Base-by-base conservation (phyloP, 176 grass and related monocot genomes). In the Bolboschoenus planiculmis region DNA sequence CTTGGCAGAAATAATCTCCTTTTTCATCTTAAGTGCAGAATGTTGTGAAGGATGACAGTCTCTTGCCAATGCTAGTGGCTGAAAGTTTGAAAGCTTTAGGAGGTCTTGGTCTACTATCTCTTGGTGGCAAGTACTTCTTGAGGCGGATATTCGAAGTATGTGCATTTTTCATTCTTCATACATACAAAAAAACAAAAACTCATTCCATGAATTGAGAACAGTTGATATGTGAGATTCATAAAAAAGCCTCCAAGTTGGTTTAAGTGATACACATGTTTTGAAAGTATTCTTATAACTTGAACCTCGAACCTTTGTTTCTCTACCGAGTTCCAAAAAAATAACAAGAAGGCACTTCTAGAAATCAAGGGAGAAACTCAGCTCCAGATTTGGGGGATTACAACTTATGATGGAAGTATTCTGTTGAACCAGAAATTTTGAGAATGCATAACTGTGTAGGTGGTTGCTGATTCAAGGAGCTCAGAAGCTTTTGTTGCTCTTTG, bases 401-500 rank as follows among this genome's bases (percentile, higher is more conserved):
- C 10, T 53, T 77, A 30, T 20, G 15, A 77, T 77, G 35, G 18
- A 53, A 53, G 27, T 77, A 8, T 53, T 34, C 27, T 29, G 1
- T 76, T 53, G 72, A 51, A 77, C 7, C 1, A 43, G 46, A 27
- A 30, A 26, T 74, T 36, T 16, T 18, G 4, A 51, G 15, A 51
- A 18, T 61, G 24, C 35, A 53, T 76, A 9, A 83, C 87, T 21
- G 27, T 82, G 43, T 87, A 99, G 96, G 88, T 99, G 86, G 96
- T 99, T 81, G 92, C 92, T 56, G 96, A 99, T 79, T 99, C 96
- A 9, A 93, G 96, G 76, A 99, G 96, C 75, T 95, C 96, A 83
- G 96, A 99, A 85, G 96, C 96, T 87, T 99, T 99, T 90, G 92
- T 99, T 85, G 96, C 96, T 2, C 92, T 99, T 34, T 99, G 96